Percentiles rank a stretch among this genome's conserved stretches.
phyloP scores from a whole-genome alignment of 345 rosid species.

The Eucalyptus virginea region DNA sequence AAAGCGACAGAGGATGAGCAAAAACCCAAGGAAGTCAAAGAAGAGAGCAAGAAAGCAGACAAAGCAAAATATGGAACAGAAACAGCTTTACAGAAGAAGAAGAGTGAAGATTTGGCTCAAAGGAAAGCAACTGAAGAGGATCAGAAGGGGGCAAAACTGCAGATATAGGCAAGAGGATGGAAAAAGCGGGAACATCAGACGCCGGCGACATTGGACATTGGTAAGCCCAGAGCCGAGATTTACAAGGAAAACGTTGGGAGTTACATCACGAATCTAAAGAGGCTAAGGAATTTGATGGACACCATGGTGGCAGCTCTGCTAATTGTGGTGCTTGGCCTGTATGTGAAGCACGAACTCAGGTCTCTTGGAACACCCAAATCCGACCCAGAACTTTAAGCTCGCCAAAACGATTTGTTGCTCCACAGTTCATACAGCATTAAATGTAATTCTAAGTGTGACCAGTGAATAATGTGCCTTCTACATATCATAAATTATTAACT shows the following conservation, averaged over 20 bases:
- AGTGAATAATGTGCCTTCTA: not conserved
- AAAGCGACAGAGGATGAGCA: not conserved
- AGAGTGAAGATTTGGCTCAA: not conserved
- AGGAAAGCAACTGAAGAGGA: not conserved
- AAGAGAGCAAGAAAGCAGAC: not conserved
- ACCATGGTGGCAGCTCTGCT: slow-evolving; percentile 1
- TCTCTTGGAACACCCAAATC: not conserved
- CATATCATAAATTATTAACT: not conserved
- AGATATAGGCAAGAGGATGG: not conserved
- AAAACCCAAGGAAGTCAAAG: not conserved
- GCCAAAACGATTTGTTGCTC: not conserved
- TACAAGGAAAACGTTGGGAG: not conserved
- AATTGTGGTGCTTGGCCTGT: slow-evolving; percentile 4
- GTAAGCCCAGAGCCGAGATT: not conserved
- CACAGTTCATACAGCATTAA: not conserved
- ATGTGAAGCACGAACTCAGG: slow-evolving; percentile 6
- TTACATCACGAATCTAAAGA: not conserved
- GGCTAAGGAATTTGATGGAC: slow-evolving; percentile 5
- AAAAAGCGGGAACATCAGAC: not conserved
- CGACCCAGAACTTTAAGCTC: not conserved
- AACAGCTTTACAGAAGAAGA: not conserved
- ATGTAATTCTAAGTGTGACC: not conserved
- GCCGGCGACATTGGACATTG: not conserved
- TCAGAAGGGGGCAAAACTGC: not conserved
- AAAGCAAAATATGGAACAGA: not conserved